These are phyloP conservation scores for Rhodotorula sp. DNA, from an alignment of 1,284 basidiomycete genomes.

Conservation along the genomic window DNA sequence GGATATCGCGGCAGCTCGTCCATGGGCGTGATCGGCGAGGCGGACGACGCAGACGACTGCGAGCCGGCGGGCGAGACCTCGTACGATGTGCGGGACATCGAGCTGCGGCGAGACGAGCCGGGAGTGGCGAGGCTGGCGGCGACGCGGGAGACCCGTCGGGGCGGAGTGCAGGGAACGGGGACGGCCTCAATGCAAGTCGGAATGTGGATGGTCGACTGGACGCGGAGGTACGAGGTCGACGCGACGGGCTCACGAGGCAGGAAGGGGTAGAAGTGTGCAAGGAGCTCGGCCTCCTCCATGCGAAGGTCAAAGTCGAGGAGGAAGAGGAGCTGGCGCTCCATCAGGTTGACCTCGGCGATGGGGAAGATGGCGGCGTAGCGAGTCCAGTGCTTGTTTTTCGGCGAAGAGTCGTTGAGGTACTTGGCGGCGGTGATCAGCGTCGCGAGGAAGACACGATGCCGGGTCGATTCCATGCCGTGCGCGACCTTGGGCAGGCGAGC, in stretches of 20 bases:
- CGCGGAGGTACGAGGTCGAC: conserved; percentile 8
- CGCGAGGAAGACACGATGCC: conserved; percentile 91
- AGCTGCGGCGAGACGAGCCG: conserved; percentile 11
- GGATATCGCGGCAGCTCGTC: conserved; percentile 31
- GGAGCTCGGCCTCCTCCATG: conserved; percentile 69
- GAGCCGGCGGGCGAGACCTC: conserved; percentile 50
- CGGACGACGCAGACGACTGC: conserved; percentile 26
- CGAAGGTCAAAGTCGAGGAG: conserved; percentile 85
- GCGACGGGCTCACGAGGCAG: conserved; percentile 23
- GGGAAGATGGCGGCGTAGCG: conserved; percentile 67
- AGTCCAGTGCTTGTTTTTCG: conserved; percentile 89
- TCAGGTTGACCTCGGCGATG: conserved; percentile 73
- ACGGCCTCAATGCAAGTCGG: not conserved
- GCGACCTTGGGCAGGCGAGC: conserved; percentile 70
- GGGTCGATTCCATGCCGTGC: conserved; percentile 84
- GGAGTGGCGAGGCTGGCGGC: conserved; percentile 12
- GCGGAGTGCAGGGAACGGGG: not conserved
- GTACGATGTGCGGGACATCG: conserved; percentile 2
- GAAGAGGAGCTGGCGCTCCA: conserved; percentile 91
- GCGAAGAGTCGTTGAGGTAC: conserved; percentile 75
- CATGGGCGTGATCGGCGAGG: conserved; percentile 30
- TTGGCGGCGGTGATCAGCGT: conserved; percentile 93
- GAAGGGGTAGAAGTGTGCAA: conserved; percentile 37
- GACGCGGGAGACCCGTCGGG: not conserved
- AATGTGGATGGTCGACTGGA: not conserved